These are phyloP conservation scores for Dentipellis fragilis DNA, from an alignment of 768 basidiomycete genomes.

Conservation along the genomic window DNA sequence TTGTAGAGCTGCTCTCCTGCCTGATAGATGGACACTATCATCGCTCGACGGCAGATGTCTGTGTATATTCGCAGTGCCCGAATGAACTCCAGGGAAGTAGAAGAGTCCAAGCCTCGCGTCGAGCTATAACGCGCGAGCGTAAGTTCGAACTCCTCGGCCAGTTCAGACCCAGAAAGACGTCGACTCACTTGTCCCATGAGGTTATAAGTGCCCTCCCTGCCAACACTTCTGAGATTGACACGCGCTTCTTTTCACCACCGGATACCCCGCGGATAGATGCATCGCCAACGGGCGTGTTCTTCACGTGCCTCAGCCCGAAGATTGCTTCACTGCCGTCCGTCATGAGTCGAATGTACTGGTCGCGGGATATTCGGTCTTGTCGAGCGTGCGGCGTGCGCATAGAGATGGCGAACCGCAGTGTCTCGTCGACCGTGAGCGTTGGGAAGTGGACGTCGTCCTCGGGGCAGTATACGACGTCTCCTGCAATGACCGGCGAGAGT, in stretches of 20 bases:
- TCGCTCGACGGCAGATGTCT: constrained; percentile 35
- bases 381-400: constrained; percentile 58
- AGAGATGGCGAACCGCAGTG: constrained; percentile 57
- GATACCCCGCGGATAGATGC: constrained; percentile 62
- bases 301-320: constrained; percentile 8
- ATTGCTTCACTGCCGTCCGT: background rate
- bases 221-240: constrained; percentile 64
- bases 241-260: constrained; percentile 71
- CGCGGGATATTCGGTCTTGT: constrained; percentile 26
- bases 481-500: background rate
- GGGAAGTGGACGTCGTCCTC: constrained; percentile 86
- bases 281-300: constrained; percentile 69
- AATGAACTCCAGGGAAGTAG: constrained; percentile 50
- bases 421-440: constrained; percentile 71
- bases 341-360: background rate
- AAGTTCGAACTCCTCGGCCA: background rate
- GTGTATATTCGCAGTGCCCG: constrained; percentile 47
- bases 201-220: constrained; percentile 51
- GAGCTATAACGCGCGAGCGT: constrained; percentile 22
- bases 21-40: constrained; percentile 77
- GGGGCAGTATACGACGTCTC: constrained; percentile 73
- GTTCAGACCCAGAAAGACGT: background rate
- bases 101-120: constrained; percentile 41
- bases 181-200: constrained; percentile 66
- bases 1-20: constrained; percentile 60